Conservation (phyloP, 2,329 filamentous ascomycete genomes). For the Leptographium flavum region DNA sequence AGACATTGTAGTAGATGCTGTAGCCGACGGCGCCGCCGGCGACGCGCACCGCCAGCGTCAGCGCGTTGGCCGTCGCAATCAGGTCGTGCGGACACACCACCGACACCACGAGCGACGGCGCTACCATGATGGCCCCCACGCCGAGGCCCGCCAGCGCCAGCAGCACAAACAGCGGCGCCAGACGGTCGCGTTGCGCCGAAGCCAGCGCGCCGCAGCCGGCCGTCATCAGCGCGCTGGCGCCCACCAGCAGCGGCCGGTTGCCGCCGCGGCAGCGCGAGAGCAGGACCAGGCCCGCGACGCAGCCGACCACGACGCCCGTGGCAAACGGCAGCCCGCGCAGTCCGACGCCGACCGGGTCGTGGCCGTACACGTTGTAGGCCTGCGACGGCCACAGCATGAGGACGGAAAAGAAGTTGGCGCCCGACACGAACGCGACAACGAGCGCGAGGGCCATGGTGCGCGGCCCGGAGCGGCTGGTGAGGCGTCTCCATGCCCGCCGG, state of each 20-base stretch:
- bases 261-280: constrained; percentile 42
- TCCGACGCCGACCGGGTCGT: constrained; percentile 50
- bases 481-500: too few species aligned
- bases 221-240: constrained; percentile 49
- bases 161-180: constrained; percentile 36
- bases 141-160: constrained; percentile 48
- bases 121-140: constrained; percentile 54
- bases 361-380: constrained; percentile 50
- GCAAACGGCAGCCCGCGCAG: constrained; percentile 50
- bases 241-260: constrained; percentile 45
- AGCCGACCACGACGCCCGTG: constrained; percentile 47
- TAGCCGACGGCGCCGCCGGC: constrained; percentile 53
- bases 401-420: constrained; percentile 42
- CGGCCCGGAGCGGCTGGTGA: constrained; percentile 16
- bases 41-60: constrained; percentile 56
- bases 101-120: constrained; percentile 51
- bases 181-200: constrained; percentile 34
- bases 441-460: constrained; percentile 36
- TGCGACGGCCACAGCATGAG: constrained; percentile 50
- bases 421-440: constrained; percentile 43
- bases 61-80: constrained; percentile 53
- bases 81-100: constrained; percentile 58
- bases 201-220: constrained; percentile 43
- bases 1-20: constrained; percentile 42
- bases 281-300: constrained; percentile 41